Evolutionary conservation across 2,329 filamentous ascomycete species (phyloP).

Genomic region (Trichophyton verrucosum): DNA sequence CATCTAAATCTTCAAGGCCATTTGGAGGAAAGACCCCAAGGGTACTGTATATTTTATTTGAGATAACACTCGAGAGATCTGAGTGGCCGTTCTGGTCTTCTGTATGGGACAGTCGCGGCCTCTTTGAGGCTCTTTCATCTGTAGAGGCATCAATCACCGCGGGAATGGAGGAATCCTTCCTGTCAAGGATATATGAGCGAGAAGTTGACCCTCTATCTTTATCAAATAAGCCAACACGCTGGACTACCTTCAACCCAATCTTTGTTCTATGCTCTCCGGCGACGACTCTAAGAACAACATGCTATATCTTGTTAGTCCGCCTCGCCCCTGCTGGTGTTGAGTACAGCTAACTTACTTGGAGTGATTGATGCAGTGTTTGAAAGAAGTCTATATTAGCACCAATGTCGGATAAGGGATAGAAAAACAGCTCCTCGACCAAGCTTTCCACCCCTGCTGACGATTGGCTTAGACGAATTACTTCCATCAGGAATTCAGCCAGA

Average conservation of each 20-base stretch:
- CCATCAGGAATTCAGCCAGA: constrained; percentile 21
- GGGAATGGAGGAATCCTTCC: constrained; percentile 3
- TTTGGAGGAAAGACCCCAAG: constrained; percentile 25
- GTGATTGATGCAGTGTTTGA: constrained; percentile 18
- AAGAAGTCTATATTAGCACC: constrained; percentile 14
- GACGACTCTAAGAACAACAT: constrained; percentile 12
- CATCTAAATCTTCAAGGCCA: constrained; percentile 31
- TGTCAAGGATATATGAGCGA: not conserved
- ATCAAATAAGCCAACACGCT: not conserved
- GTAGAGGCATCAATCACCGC: constrained; percentile 10
- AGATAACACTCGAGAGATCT: constrained; percentile 23
- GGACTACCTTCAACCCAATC: not conserved
- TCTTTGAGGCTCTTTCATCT: constrained; percentile 23
- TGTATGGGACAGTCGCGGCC: constrained; percentile 24
- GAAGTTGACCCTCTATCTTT: not conserved
- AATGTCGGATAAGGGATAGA: constrained; percentile 19
- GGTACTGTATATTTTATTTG: constrained; percentile 21
- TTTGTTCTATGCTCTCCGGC: constrained; percentile 9
- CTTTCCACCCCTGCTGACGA: constrained; percentile 14
- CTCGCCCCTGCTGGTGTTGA: not conserved
- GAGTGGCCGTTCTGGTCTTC: constrained; percentile 23
- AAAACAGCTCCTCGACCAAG: constrained; percentile 19
- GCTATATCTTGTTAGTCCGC: constrained; percentile 9
- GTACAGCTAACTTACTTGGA: constrained; percentile 21
- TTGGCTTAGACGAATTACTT: constrained; percentile 15